phyloP scores from a whole-genome alignment of 1,139 yeast genomes.

The Saccharomyces hybrid region DNA sequence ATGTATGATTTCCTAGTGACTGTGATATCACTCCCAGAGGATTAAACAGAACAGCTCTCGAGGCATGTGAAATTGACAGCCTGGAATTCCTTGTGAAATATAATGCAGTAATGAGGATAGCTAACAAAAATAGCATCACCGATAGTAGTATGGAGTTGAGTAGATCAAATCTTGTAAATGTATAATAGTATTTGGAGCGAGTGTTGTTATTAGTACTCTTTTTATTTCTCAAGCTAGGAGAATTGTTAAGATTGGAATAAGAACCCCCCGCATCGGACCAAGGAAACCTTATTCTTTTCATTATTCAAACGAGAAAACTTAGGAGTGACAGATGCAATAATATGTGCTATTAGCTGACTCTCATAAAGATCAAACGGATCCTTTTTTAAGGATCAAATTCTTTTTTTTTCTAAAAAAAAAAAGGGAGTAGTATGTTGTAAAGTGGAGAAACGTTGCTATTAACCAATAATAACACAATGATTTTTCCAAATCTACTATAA shows the following conservation, averaged over 20 bases:
- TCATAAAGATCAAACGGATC: neutral
- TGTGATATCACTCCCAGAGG: neutral
- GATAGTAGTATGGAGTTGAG: neutral
- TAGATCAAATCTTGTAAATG: neutral
- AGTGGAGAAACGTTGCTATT: neutral
- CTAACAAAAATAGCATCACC: neutral
- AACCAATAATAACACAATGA: neutral
- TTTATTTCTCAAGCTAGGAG: neutral
- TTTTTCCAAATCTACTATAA: neutral
- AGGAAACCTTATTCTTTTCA: neutral
- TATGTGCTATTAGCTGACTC: neutral
- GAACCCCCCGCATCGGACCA: neutral
- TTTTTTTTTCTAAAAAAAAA: neutral
- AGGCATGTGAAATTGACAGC: neutral
- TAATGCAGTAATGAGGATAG: neutral
- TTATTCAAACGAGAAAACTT: neutral
- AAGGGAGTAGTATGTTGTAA: neutral
- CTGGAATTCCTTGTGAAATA: neutral
- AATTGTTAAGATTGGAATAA: neutral
- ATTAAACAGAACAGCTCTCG: conserved; percentile 2
- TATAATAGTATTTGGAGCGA: neutral
- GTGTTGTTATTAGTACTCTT: neutral
- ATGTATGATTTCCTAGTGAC: neutral
- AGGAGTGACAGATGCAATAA: neutral
- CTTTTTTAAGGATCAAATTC: neutral